Percentiles rank a stretch among this genome's conserved stretches.
phyloP scores from a whole-genome alignment of 176 grass and related monocot genomes.

The Tillandsia fasciculata region DNA sequence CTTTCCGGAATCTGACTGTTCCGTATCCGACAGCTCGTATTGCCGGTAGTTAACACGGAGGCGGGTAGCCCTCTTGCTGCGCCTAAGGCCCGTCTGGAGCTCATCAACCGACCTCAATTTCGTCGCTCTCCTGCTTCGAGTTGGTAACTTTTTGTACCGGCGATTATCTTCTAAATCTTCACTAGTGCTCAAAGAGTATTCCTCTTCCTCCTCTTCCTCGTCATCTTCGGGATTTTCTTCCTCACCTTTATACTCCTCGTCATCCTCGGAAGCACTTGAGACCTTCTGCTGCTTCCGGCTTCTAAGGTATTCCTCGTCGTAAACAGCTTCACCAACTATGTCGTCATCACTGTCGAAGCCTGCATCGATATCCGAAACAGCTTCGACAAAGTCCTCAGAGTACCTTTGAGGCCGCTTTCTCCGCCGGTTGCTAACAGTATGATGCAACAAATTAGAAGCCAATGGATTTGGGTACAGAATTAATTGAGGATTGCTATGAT shows the following conservation, averaged over 20 bases:
- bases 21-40: slow-evolving; percentile 42
- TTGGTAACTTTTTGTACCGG: slow-evolving; percentile 30
- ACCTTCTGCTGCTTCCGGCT: slow-evolving; percentile 43
- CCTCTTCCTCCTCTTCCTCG: slow-evolving; percentile 44
- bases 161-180: slow-evolving; percentile 40
- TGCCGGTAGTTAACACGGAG: slow-evolving; percentile 47
- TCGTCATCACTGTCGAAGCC: slow-evolving; percentile 64
- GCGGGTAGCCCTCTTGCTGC: slow-evolving; percentile 60
- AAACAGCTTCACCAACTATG: slow-evolving; percentile 92
- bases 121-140: slow-evolving; percentile 27
- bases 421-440: slow-evolving; percentile 37
- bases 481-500: neutral
- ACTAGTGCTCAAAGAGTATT: slow-evolving; percentile 48
- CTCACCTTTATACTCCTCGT: slow-evolving; percentile 61
- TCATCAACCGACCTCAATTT: slow-evolving; percentile 45
- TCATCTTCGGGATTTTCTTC: slow-evolving; percentile 72
- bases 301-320: slow-evolving; percentile 86
- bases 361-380: slow-evolving; percentile 41
- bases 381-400: slow-evolving; percentile 69
- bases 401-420: slow-evolving; percentile 78
- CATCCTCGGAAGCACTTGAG: slow-evolving; percentile 42
- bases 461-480: slow-evolving; percentile 1
- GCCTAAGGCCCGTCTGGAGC: slow-evolving; percentile 55
- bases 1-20: slow-evolving; percentile 32
- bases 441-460: slow-evolving; percentile 3